A percentile compares a stretch with the other conserved stretches of the same genome.
Conservation (phyloP, 2,329 filamentous ascomycete species). For the Colletotrichum sp. region DNA sequence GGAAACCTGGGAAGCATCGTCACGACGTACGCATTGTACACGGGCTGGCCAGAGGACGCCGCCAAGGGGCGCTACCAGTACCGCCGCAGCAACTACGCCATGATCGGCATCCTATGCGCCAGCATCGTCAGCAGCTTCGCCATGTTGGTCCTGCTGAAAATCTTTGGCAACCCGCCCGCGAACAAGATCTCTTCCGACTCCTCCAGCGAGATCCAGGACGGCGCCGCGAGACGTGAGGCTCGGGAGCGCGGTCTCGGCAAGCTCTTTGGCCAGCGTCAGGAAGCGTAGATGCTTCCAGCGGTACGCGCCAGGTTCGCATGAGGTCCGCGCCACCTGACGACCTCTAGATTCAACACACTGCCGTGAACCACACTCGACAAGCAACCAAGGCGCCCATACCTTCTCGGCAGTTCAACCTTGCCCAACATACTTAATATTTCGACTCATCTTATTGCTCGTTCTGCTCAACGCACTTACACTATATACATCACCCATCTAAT, state of each 20-base stretch:
- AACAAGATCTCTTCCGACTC: slow-evolving; percentile 47
- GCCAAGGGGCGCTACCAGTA: slow-evolving; percentile 73
- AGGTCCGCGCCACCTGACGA: slow-evolving; percentile 24
- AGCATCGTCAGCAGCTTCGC: slow-evolving; percentile 76
- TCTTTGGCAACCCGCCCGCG: slow-evolving; percentile 59
- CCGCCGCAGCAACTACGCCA: slow-evolving; percentile 83
- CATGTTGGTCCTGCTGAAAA: slow-evolving; percentile 71
- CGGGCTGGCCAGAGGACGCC: slow-evolving; percentile 82
- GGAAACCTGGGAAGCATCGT: slow-evolving; percentile 87
- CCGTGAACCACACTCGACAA: not conserved
- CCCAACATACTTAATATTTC: slow-evolving; percentile 9
- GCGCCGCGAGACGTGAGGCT: slow-evolving; percentile 63
- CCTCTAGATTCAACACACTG: not conserved
- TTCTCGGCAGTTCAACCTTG: slow-evolving; percentile 42
- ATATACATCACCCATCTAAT: slow-evolving; percentile 23
- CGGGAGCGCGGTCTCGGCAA: slow-evolving; percentile 63
- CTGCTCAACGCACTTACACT: not conserved
- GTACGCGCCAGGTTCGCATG: slow-evolving; percentile 19
- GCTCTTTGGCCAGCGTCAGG: slow-evolving; percentile 34
- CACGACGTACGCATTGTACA: slow-evolving; percentile 89
- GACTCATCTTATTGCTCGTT: slow-evolving; percentile 6
- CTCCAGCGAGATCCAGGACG: slow-evolving; percentile 58
- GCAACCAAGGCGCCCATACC: not conserved
- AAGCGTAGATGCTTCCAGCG: slow-evolving; percentile 22
- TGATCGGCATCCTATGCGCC: slow-evolving; percentile 82